Percentiles rank a stretch among this genome's conserved stretches.
phyloP scores from a whole-genome alignment of 2,329 filamentous ascomycete genomes.

The Fusarium agapanthi region DNA sequence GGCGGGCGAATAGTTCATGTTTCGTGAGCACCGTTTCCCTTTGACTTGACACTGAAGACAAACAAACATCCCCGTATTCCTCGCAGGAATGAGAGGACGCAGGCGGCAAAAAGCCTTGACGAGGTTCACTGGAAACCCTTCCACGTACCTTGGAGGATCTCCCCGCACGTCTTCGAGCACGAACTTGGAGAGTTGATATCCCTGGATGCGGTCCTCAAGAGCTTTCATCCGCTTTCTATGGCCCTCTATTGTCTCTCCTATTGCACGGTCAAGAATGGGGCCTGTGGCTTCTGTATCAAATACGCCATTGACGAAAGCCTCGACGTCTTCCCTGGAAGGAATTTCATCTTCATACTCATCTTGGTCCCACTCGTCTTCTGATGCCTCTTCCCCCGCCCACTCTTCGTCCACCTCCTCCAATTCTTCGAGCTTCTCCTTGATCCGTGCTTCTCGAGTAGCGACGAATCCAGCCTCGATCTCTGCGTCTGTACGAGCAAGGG shows the following conservation, averaged over 20 bases:
- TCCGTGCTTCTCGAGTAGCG: background rate
- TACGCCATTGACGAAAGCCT: constrained; percentile 13
- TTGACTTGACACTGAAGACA: constrained; percentile 41
- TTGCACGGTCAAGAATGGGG: background rate
- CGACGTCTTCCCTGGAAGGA: constrained; percentile 12
- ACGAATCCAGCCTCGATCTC: background rate
- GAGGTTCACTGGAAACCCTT: constrained; percentile 41
- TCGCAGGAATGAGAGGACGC: background rate
- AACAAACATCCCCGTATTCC: background rate
- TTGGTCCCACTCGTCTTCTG: background rate
- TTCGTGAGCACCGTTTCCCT: constrained; percentile 39
- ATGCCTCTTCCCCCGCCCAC: background rate
- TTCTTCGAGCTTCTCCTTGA: background rate
- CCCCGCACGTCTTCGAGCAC: background rate
- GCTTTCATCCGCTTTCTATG: constrained; percentile 13
- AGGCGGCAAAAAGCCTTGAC: constrained; percentile 25
- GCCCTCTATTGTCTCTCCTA: background rate
- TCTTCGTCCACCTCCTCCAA: background rate
- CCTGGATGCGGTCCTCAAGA: constrained; percentile 25
- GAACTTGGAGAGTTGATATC: constrained; percentile 1
- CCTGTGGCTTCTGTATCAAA: constrained; percentile 1
- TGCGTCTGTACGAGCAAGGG: background rate
- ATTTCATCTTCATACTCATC: background rate
- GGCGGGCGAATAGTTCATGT: background rate
- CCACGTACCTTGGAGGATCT: constrained; percentile 38